Base-by-base conservation (phyloP, 1,284 basidiomycete genomes). In the Ceratobasidium sp. region DNA sequence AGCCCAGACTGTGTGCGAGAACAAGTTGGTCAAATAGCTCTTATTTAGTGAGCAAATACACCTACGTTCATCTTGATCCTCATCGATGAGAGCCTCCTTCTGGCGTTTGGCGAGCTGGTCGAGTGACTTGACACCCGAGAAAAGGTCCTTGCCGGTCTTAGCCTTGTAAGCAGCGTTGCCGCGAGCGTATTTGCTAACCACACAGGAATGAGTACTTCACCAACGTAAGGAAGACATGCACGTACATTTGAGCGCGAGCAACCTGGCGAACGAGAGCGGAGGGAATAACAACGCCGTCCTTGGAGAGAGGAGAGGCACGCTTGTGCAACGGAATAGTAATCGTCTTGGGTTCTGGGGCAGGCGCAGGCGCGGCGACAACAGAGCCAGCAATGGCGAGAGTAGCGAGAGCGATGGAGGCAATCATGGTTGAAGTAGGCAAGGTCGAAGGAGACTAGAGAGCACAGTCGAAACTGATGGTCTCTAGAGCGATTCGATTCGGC, bases 161-260 rank as follows among this genome's bases (percentile, higher is more conserved):
- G 46, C 42, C 53, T 73, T 73, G 46, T 73, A 73, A 49, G 71
- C 71, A n/a, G 71, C 71, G 26, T 73, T 73, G 26, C 71, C 71
- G 26, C 26, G 15, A 3, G 71, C 42, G 44, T 73, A 73, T 73
- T 73, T 73, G 23, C 71, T 73, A 63, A 20, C 20, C 51, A 23
- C 20, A 39, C 33, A 40, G 13, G 13, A 15, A 33, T 60, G 20
- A 46, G 6, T 46, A 46, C 44, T 46, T 20, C 20, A 23, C 12
- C 39, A 23, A 18, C 15, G 4, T 18, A 20, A 46, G 13, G 42
- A 26, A 7, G 9, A 26, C 63, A 46, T 23, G 49, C 63, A 49
- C 42, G 26, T 66, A 44, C 46, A 66, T 44, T 66, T 46, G 10
- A n/a, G n/a, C n/a, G n/a, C n/a, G n/a, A n/a, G n/a, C n/a, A n/a